These are phyloP conservation scores for Calocera viscosa DNA, from an alignment of 768 basidiomycete genomes.

Conservation along the genomic window DNA sequence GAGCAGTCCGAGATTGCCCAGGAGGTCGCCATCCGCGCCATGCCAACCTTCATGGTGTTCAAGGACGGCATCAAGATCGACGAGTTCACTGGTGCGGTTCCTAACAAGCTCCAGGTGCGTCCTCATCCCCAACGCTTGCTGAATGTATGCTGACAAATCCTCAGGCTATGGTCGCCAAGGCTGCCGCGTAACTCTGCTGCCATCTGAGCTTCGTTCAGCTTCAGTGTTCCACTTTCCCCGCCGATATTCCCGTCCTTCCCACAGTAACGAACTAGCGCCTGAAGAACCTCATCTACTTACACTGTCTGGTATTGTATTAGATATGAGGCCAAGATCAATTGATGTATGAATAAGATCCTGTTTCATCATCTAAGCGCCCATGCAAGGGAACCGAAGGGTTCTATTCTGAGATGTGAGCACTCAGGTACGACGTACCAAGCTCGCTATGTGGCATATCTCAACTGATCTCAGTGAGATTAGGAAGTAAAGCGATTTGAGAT, in stretches of 20 bases:
- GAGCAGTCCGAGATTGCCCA: conserved; percentile 29
- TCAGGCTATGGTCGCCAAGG: not conserved
- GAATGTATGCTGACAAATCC: not conserved
- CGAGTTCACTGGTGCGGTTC: conserved; percentile 13
- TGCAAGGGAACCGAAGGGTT: no score
- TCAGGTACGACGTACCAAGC: no score
- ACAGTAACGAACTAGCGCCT: not conserved
- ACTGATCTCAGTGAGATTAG: no score
- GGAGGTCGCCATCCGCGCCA: conserved; percentile 51
- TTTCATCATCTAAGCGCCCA: not conserved
- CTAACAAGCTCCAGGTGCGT: conserved; percentile 3
- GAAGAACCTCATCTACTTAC: not conserved
- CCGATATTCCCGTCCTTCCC: not conserved
- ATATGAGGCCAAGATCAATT: not conserved
- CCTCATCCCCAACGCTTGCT: not conserved
- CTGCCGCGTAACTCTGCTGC: not conserved
- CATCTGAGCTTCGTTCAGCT: not conserved
- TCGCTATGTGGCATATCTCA: no score
- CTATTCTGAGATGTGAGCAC: no score
- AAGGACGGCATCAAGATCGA: conserved; percentile 17
- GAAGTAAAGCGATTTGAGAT: no score
- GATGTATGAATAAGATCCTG: conserved; percentile 1
- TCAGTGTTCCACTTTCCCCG: no score
- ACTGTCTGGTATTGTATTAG: not conserved
- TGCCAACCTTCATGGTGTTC: conserved; percentile 25